Percentiles rank a stretch among this genome's conserved stretches.
These are phyloP conservation scores for Aspergillus steynii DNA, from an alignment of 495 filamentous ascomycete genomes.

Conservation along the genomic window DNA sequence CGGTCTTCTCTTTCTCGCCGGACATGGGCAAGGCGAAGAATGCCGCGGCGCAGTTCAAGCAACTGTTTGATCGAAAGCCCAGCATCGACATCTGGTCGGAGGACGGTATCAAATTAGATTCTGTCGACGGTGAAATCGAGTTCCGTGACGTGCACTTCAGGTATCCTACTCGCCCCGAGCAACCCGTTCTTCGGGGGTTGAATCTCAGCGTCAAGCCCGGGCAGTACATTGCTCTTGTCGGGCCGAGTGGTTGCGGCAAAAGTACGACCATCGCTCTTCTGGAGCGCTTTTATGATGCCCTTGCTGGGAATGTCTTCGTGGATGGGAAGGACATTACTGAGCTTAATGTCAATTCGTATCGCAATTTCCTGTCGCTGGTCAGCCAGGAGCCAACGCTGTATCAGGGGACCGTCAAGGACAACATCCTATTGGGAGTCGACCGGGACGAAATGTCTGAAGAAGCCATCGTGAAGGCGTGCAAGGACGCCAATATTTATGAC, in stretches of 20 bases:
- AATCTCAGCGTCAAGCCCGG: conserved; percentile 72
- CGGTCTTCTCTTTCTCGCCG: conserved; percentile 78
- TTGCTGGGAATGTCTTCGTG: conserved; percentile 68
- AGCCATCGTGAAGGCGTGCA: conserved; percentile 71
- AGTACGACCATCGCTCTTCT: conserved; percentile 77
- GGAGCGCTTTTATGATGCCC: conserved; percentile 83
- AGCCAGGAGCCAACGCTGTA: conserved; percentile 87
- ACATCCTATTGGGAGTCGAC: conserved; percentile 71
- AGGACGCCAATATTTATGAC: conserved; percentile 88
- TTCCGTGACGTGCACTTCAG: conserved; percentile 80
- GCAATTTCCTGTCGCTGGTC: conserved; percentile 74
- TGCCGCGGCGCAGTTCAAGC: conserved; percentile 73
- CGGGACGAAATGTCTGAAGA: conserved; percentile 66
- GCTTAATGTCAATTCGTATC: conserved; percentile 77
- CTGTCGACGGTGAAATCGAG: conserved; percentile 68
- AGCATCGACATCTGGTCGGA: conserved; percentile 80
- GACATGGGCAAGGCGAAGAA: conserved; percentile 90
- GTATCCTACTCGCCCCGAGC: conserved; percentile 77
- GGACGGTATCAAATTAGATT: conserved; percentile 60
- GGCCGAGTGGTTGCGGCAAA: conserved; percentile 82
- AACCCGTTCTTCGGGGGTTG: conserved; percentile 74
- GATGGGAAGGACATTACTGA: conserved; percentile 73
- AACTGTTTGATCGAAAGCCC: conserved; percentile 75
- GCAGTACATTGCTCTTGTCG: conserved; percentile 79
- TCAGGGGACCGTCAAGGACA: conserved; percentile 81